Conservation (phyloP, 306 rosid genomes). For the Dryas alaskensis region DNA sequence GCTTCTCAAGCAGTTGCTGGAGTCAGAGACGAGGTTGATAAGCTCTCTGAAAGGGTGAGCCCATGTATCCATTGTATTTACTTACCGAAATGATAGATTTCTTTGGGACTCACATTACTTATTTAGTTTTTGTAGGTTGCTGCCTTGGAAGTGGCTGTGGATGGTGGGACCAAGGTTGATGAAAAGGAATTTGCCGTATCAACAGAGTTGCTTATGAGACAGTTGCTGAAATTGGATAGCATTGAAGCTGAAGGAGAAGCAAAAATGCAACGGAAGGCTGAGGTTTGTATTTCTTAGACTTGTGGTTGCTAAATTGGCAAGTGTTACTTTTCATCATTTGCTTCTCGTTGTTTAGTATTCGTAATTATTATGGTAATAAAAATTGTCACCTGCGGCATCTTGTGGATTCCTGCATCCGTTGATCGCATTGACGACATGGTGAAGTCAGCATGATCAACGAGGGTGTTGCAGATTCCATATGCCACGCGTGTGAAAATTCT, state of each 20-base stretch:
- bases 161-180: conserved; percentile 63
- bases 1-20: conserved; percentile 58
- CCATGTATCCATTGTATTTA: neutral
- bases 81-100: conserved; percentile 5
- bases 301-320: neutral
- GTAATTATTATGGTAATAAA: neutral
- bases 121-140: conserved; percentile 49
- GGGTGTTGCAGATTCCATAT: neutral
- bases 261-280: conserved; percentile 75
- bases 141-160: conserved; percentile 66
- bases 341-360: no score
- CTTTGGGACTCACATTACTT: conserved; percentile 14
- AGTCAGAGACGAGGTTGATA: conserved; percentile 71
- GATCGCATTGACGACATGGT: neutral
- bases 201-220: conserved; percentile 83
- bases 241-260: conserved; percentile 86
- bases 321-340: no score
- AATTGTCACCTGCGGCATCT: neutral
- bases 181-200: conserved; percentile 65
- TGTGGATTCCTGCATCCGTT: neutral
- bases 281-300: conserved; percentile 48
- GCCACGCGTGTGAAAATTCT: neutral
- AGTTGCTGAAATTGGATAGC: conserved; percentile 75
- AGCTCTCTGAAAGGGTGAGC: conserved; percentile 70
- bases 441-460: conserved; percentile 1